Conservation (phyloP, 768 basidiomycete species). For the Lentinus brumalis region DNA sequence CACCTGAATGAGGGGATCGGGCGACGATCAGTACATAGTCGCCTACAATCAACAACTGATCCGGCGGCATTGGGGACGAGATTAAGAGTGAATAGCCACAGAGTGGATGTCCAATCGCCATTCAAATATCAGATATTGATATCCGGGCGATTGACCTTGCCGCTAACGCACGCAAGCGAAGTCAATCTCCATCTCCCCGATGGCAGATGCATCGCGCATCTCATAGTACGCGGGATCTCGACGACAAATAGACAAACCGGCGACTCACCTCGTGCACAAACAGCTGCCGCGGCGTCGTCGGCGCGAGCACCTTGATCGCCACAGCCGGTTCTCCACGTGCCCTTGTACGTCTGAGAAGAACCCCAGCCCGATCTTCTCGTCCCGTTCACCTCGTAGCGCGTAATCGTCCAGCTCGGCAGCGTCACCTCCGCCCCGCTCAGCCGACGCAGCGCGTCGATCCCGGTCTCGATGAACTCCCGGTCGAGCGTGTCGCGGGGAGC, state of each 20-base stretch:
- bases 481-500: constrained; percentile 54
- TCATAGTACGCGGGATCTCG: background rate
- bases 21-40: background rate
- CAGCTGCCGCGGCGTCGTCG: constrained; percentile 58
- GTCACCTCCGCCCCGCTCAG: constrained; percentile 44
- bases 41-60: background rate
- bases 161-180: background rate
- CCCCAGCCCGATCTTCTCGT: constrained; percentile 68
- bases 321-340: constrained; percentile 67
- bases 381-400: constrained; percentile 77
- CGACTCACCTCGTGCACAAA: constrained; percentile 42
- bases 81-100: background rate
- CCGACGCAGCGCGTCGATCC: constrained; percentile 69
- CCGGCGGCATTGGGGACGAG: background rate
- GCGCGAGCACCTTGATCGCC: constrained; percentile 72
- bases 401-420: constrained; percentile 79
- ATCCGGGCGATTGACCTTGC: background rate
- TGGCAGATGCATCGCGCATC: background rate
- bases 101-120: background rate
- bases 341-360: constrained; percentile 80
- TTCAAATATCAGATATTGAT: background rate
- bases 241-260: background rate
- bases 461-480: constrained; percentile 69
- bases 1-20: constrained; percentile 3
- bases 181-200: no score